Evolutionary conservation across 768 basidiomycete species (phyloP), one percentile per base, ranked within the genome.

Genomic region (Collybiopsis luxurians): DNA sequence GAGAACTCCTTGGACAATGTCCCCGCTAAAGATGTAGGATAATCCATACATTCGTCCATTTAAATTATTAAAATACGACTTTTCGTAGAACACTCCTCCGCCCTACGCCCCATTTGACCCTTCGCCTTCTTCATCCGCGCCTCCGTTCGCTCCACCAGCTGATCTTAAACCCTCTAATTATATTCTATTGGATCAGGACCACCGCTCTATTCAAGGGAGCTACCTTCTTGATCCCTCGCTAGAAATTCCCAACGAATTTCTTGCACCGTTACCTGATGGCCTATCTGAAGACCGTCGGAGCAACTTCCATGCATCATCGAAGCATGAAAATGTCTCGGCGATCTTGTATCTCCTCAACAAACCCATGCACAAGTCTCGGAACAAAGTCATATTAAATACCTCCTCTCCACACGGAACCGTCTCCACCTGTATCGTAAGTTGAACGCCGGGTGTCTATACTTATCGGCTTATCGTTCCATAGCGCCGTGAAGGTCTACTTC

Each of bases 201-300:
- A 75, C 57, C 56, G 57, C 0, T 59, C 66, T 2, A 62, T 78
- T 28, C 71, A 67, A 57, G 76, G 72, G 10, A 58, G 59, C 1
- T 82, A 79, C 67, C 63, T 76, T 31, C 66, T 82, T 39, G 75
- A 82, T 56, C 75, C 81, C 1, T 58, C 65, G n/a, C 64, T 81
- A 19, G 28, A 50, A 11, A 70, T 82, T 44, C 80, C 81, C 0
- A 3, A 63, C 0, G 55, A 69, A 17, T 52, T 78, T 36, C 65
- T 82, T 6, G 72, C 77, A 2, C 73, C 79, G 19, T 61, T 82
- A 0, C 40, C 50, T 4, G 52, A 54, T 0, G 69, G 64, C 21
- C 72, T n/a, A n/a, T 70, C 73, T 0, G 77, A 77, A 53, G 65
- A 59, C 2, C 69, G 71, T 1, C 67, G 81, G 36, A 74, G 67